phyloP scores from a whole-genome alignment of 78 protist species.

The Dictyostelium capitatum region DNA sequence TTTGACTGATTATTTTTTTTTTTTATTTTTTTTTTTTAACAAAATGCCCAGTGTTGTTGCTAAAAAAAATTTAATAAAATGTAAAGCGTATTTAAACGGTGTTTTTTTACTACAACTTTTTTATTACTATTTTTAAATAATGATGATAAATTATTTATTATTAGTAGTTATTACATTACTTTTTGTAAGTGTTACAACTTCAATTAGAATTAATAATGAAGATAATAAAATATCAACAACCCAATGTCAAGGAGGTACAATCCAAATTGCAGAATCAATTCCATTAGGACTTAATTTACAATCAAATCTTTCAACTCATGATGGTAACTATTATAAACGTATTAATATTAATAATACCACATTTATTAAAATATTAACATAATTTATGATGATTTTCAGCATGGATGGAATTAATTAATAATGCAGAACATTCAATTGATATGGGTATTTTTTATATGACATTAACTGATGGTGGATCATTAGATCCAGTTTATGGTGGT shows the following conservation, averaged over 20 bases:
- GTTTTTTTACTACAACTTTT: no score
- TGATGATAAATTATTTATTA: neutral
- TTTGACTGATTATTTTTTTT: no score
- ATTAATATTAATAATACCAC: neutral
- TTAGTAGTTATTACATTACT: neutral
- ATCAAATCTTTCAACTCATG: slow-evolving; percentile 37
- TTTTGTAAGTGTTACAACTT: neutral
- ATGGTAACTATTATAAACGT: neutral
- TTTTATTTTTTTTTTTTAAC: no score
- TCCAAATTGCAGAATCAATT: slow-evolving; percentile 68
- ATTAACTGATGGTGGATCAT: slow-evolving; percentile 54
- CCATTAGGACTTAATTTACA: slow-evolving; percentile 43
- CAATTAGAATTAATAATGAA: slow-evolving; percentile 10
- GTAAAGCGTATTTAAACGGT: no score
- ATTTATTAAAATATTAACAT: no score
- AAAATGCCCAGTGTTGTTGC: no score
- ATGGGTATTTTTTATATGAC: slow-evolving; percentile 81
- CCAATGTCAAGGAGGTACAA: slow-evolving; percentile 19
- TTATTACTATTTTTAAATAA: neutral
- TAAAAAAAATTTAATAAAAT: no score
- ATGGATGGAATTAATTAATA: slow-evolving; percentile 56
- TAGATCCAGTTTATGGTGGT: slow-evolving; percentile 59
- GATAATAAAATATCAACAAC: neutral
- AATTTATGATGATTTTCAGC: no score
- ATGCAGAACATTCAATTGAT: slow-evolving; percentile 73